A percentile compares a stretch with the other conserved stretches of the same genome.
Evolutionary conservation across 208 protist genomes (phyloP).

Genomic region (Trypanosoma cruzi): DNA sequence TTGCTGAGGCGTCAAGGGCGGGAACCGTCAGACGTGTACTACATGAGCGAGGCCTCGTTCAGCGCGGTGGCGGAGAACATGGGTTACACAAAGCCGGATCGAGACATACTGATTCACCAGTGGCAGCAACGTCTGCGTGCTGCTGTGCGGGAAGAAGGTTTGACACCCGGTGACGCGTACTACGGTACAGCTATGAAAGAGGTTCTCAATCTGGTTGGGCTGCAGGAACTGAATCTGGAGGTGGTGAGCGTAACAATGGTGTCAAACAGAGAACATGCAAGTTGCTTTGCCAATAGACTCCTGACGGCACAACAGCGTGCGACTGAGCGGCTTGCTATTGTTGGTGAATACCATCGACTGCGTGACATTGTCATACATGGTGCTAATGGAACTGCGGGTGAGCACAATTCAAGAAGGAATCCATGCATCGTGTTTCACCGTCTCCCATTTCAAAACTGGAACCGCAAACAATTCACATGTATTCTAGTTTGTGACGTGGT

Average conservation of each 20-base stretch:
- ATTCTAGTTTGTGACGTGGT: constrained; percentile 78
- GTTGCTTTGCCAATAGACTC: constrained; percentile 37
- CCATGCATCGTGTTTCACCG: constrained; percentile 48
- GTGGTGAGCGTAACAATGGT: constrained; percentile 42
- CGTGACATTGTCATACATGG: constrained; percentile 41
- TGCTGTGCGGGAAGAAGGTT: constrained; percentile 44
- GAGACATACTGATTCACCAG: constrained; percentile 43
- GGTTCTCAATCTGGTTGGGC: constrained; percentile 37
- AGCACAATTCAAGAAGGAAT: background rate
- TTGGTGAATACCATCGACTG: constrained; percentile 48
- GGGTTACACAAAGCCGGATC: constrained; percentile 31
- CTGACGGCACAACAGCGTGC: constrained; percentile 32
- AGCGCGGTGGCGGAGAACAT: constrained; percentile 31
- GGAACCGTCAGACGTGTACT: constrained; percentile 49
- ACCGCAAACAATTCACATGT: constrained; percentile 32
- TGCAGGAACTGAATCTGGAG: constrained; percentile 62
- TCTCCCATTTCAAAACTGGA: constrained; percentile 54
- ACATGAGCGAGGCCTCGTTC: constrained; percentile 43
- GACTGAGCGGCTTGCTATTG: constrained; percentile 59
- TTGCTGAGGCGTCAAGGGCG: constrained; percentile 17
- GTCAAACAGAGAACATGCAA: constrained; percentile 60
- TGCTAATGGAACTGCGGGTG: constrained; percentile 9
- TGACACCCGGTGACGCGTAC: constrained; percentile 43
- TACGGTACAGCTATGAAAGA: constrained; percentile 54
- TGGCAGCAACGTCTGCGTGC: constrained; percentile 46